Percentiles rank a stretch among this genome's conserved stretches.
These are phyloP conservation scores for Mucuna pruriens DNA, from an alignment of 306 rosid genomes.

Conservation along the genomic window DNA sequence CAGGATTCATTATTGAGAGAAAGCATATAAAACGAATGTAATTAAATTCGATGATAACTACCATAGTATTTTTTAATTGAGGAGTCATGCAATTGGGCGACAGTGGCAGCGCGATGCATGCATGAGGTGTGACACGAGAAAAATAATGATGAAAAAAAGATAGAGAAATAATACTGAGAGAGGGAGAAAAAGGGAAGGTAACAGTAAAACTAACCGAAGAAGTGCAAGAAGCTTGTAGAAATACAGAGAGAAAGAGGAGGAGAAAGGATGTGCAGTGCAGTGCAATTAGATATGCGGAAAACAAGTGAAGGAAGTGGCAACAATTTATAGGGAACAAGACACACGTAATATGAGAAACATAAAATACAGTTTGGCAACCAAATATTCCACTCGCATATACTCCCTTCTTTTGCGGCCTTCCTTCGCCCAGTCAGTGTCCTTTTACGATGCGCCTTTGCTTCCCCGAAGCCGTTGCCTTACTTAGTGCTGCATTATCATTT, in stretches of 20 bases:
- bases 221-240: not conserved
- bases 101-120: slow-evolving; percentile 26
- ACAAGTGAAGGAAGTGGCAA: not conserved
- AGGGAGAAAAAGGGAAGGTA: not conserved
- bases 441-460: slow-evolving; percentile 36
- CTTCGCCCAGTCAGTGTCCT: not conserved
- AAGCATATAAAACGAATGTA: not conserved
- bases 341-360: not conserved
- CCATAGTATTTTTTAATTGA: not conserved
- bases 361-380: not conserved
- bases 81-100: not conserved
- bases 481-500: not conserved
- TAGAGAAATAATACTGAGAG: not conserved
- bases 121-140: slow-evolving; percentile 16
- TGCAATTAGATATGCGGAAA: not conserved
- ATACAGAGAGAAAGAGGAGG: not conserved
- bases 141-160: not conserved
- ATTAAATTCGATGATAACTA: not conserved
- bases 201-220: slow-evolving; percentile 29
- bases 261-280: not conserved
- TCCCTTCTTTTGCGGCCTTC: not conserved
- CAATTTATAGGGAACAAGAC: slow-evolving; percentile 40
- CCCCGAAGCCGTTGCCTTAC: not conserved
- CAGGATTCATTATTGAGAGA: not conserved
- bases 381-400: slow-evolving; percentile 47